A percentile compares a stretch with the other conserved stretches of the same genome.
These are phyloP conservation scores for Metarhizium robertsii DNA, from an alignment of 2,329 filamentous ascomycete genomes.

Conservation along the genomic window DNA sequence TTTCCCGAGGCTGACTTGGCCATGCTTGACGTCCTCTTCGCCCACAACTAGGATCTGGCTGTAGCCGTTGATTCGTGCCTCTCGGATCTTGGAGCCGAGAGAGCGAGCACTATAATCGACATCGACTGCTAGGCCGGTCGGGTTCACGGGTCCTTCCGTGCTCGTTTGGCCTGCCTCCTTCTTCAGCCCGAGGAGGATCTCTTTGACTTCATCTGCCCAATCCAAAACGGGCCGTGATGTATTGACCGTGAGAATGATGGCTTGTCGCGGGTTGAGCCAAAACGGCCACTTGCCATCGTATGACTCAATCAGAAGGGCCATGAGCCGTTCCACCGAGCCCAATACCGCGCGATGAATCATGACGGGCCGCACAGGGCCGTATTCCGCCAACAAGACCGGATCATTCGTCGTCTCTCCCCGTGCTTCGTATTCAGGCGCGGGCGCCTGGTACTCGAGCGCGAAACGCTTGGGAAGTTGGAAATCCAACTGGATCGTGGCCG, in stretches of 20 bases:
- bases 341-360: conserved; percentile 79
- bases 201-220: conserved; percentile 37
- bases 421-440: conserved; percentile 53
- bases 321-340: conserved; percentile 74
- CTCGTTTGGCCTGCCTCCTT: conserved; percentile 23
- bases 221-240: conserved; percentile 43
- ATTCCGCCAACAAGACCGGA: conserved; percentile 34
- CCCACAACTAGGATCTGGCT: conserved; percentile 67
- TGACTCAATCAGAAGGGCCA: conserved; percentile 78
- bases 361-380: conserved; percentile 58
- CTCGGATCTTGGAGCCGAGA: conserved; percentile 59
- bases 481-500: conserved; percentile 81
- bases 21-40: conserved; percentile 48
- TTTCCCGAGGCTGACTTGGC: conserved; percentile 38
- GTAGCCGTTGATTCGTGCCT: conserved; percentile 65
- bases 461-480: conserved; percentile 84
- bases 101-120: conserved; percentile 55
- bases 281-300: conserved; percentile 77
- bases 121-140: conserved; percentile 58
- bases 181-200: conserved; percentile 40
- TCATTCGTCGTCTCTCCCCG: conserved; percentile 42
- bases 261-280: conserved; percentile 77
- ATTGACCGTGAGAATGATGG: conserved; percentile 65
- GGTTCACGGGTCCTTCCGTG: conserved; percentile 37
- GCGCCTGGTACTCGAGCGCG: conserved; percentile 62